Base-by-base conservation (phyloP, 2,329 filamentous ascomycete species). In the Arthroderma sp. region DNA sequence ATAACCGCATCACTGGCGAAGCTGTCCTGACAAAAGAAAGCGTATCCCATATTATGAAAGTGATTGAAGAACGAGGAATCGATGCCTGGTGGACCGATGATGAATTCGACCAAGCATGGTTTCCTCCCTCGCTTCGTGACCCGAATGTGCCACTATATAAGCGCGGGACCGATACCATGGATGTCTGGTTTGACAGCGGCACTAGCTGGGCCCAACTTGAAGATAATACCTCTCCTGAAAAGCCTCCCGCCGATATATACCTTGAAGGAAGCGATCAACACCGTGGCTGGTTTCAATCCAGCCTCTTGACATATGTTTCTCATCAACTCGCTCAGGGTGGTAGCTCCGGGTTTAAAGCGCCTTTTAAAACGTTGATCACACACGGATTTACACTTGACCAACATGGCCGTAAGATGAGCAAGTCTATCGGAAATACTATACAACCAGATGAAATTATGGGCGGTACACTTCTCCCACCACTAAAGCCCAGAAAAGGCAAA, bases 121-220 rank as follows among this genome's bases (percentile, higher is more conserved):
- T 94, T 33, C 82, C 84, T 1, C 71, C 81, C 4, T 79, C 81
- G 8, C 74, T 95, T 1, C 73, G 74, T 44, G 69, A 70, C 33
- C 56, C 66, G 49, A 76, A 76, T 7, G 65, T 68, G 31, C 54
- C 63, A 3, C 70, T 74, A 4, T 93, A 86, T 67, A 77, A 80
- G 52, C 85, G 93, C 61, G 91, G 91, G 13, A 87, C 78, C 44
- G 93, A 98, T 66, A 98, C 93, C 0, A 98, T 98, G 93, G 93
- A 98, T 70, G 93, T 98, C 8, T 98, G 93, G 93, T 98, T 98
- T 65, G 93, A 98, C 70, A 97, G 93, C 63, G 93, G 93, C 4
- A 95, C 87, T 54, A 95, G 89, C 66, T 98, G 93, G 93, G 86
- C 80, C 1, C 74, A 75, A 37, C 73, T 81, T 37, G 67, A 69